Percentiles rank a stretch among this genome's conserved stretches.
Conservation (phyloP, 2,329 filamentous ascomycete genomes). For the Cadophora malorum region DNA sequence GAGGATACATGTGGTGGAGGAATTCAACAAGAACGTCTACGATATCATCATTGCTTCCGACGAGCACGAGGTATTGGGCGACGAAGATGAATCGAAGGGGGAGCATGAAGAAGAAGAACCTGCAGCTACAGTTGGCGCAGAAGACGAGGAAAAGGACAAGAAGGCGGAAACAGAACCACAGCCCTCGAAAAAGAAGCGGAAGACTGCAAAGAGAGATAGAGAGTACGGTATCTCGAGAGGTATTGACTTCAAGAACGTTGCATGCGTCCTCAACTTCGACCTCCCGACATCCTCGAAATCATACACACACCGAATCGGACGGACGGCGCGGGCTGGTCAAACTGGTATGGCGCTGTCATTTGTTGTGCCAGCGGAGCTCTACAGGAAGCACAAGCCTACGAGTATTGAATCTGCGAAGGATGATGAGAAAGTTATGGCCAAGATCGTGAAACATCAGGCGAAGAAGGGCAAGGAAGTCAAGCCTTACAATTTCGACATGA, state of each 20-base stretch:
- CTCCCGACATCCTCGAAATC: slow-evolving; percentile 86
- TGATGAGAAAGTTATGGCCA: slow-evolving; percentile 83
- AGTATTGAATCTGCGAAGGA: slow-evolving; percentile 75
- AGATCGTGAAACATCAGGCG: slow-evolving; percentile 78
- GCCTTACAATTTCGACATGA: slow-evolving; percentile 94
- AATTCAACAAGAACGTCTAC: slow-evolving; percentile 97
- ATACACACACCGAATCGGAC: slow-evolving; percentile 96
- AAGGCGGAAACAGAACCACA: slow-evolving; percentile 44
- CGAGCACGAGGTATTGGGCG: slow-evolving; percentile 82
- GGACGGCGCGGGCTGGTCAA: slow-evolving; percentile 89
- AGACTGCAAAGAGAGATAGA: slow-evolving; percentile 70
- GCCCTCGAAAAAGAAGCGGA: slow-evolving; percentile 68
- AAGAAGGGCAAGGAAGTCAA: slow-evolving; percentile 83
- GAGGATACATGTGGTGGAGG: slow-evolving; percentile 90
- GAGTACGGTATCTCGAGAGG: slow-evolving; percentile 96
- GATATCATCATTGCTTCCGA: slow-evolving; percentile 98
- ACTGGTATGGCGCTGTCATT: slow-evolving; percentile 96
- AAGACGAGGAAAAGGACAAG: slow-evolving; percentile 39
- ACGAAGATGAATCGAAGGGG: slow-evolving; percentile 52
- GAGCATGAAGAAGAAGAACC: slow-evolving; percentile 45
- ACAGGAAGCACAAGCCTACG: slow-evolving; percentile 89
- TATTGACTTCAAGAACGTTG: slow-evolving; percentile 96
- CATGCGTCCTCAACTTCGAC: slow-evolving; percentile 96
- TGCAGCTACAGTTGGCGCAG: slow-evolving; percentile 27
- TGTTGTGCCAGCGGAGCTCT: slow-evolving; percentile 81